Evolutionary conservation across 129 eudicot species (phyloP).

Genomic region (Ambrosia artemisiifolia): DNA sequence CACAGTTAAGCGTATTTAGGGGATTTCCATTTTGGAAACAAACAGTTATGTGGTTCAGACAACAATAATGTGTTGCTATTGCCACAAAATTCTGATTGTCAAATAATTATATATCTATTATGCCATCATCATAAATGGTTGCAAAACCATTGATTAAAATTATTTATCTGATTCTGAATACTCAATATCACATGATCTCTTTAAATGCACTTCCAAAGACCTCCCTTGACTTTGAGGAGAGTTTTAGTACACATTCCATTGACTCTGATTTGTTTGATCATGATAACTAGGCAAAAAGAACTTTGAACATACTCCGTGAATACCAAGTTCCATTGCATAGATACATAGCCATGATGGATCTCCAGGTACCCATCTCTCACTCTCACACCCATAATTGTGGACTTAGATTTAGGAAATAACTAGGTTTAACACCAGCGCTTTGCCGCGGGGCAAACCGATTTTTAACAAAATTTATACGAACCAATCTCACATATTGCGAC

Average conservation of each 20-base stretch:
- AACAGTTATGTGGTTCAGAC: too few relatives aligned
- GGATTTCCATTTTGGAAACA: too few relatives aligned
- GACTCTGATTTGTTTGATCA: slow-evolving; percentile 10
- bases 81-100: too few relatives aligned
- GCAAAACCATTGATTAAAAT: not conserved
- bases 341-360: slow-evolving; percentile 95
- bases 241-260: not conserved
- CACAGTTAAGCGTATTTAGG: too few relatives aligned
- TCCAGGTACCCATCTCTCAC: slow-evolving; percentile 52
- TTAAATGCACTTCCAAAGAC: not conserved
- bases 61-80: too few relatives aligned
- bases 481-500: too few relatives aligned
- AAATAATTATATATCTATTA: too few relatives aligned
- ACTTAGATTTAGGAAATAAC: too few relatives aligned
- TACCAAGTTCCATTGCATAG: slow-evolving; percentile 81
- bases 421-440: too few relatives aligned
- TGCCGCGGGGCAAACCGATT: too few relatives aligned
- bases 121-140: not conserved
- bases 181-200: not conserved
- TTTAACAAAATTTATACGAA: too few relatives aligned
- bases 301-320: slow-evolving; percentile 71
- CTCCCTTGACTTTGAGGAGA: not conserved
- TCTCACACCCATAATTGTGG: not conserved
- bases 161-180: too few relatives aligned
- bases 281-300: slow-evolving; percentile 56